Conservation (phyloP, 2,329 filamentous ascomycete genomes). For the Fusarium papillatum region DNA sequence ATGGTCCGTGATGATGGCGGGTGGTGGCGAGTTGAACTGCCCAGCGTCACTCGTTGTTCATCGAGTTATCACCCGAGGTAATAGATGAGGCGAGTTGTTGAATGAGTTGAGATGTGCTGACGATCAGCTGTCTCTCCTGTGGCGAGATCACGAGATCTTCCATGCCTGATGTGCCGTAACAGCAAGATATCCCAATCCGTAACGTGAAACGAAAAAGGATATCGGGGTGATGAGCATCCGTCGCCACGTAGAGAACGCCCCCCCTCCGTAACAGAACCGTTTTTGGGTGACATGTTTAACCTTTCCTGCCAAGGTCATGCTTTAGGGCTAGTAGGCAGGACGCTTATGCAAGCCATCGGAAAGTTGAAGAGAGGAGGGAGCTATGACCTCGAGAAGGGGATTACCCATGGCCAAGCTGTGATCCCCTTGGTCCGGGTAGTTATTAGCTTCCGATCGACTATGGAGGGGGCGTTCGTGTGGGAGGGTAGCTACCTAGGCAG, state of each 20-base stretch:
- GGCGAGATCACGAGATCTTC: background rate
- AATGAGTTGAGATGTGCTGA: background rate
- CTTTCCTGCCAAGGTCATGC: constrained; percentile 5
- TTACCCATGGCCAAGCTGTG: background rate
- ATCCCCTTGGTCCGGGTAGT: constrained; percentile 4
- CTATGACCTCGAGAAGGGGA: constrained; percentile 16
- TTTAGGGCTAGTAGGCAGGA: constrained; percentile 13
- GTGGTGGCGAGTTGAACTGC: background rate
- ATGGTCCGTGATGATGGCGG: background rate
- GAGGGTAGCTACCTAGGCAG: background rate
- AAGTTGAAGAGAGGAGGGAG: constrained; percentile 1
- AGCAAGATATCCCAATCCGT: constrained; percentile 11
- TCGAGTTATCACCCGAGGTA: background rate
- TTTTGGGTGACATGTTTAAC: background rate
- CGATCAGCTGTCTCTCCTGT: background rate
- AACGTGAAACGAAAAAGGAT: background rate
- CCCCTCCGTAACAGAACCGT: constrained; percentile 7
- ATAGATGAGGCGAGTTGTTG: background rate
- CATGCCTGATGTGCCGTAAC: background rate
- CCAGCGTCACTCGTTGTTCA: background rate
- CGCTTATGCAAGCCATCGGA: constrained; percentile 14
- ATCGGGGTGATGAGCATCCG: constrained; percentile 4
- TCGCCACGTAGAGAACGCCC: background rate
- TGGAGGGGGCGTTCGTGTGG: constrained; percentile 15
- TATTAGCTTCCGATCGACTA: constrained; percentile 27